Evolutionary conservation across 306 rosid species (phyloP), one percentile per base, ranked within the genome.

Genomic region (Cucurbita maxima): DNA sequence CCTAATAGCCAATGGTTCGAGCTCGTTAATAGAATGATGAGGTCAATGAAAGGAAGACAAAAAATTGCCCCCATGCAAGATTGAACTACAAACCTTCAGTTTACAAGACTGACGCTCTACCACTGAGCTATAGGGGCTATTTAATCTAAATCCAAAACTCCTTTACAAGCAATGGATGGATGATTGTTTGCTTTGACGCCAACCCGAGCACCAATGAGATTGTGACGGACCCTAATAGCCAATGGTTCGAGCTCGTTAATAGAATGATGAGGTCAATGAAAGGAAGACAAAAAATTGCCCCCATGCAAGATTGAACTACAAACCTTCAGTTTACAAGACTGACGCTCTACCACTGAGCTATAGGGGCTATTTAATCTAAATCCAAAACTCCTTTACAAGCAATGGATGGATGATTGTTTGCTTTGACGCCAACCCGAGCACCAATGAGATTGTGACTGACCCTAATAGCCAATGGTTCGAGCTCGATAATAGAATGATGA

Each of bases 391-490:
- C 34, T 25, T 25, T 25, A 3, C 80, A 54, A 55, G 68, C 77
- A 19, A 25, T 10, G 15, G 36, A 63, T 2, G 95, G 88, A 8
- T 50, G 30, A 10, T 56, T 7, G 88, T 86, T 47, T 94, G 98
- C 82, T 72, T 94, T 10, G 96, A 94, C 40, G 92, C 87, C 0
- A 89, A 87, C 58, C 79, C 87, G 2, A 52, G 1, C 51, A 75
- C 75, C 79, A 87, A 86, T 53, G 50, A 2, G 10, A 58, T 94
- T 50, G 80, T 90, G 75, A 89, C 97, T 51, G 89, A 90, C 81
- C 97, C 97, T 0, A 84, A 44, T 37, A 89, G 87, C 83, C 98
- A 94, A 50, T 90, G 97, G 98, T 90, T 90, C 81, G 87, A 85
- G 70, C 87, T 90, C 16, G 89, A 90, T 25, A 87, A 86, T 52